Conservation (phyloP, 2,329 filamentous ascomycete genomes). For the Trichoderma sp. region DNA sequence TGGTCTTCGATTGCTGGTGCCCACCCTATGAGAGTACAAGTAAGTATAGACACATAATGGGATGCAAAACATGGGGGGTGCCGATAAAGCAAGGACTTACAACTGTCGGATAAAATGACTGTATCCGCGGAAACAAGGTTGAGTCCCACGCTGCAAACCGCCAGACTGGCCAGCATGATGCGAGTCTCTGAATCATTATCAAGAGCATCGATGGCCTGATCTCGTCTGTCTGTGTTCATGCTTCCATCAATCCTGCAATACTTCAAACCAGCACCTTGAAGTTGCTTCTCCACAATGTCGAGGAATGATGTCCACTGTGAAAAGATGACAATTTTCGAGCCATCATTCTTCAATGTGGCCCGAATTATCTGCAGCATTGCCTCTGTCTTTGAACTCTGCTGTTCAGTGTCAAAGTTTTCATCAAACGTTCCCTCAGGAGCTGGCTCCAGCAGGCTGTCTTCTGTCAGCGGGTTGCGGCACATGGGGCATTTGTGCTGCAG, state of each 20-base stretch:
- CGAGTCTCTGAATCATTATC: conserved; percentile 65
- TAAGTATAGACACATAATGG: neutral
- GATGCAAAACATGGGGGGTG: neutral
- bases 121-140: conserved; percentile 86
- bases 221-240: conserved; percentile 70
- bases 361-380: conserved; percentile 72
- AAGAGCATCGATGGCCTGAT: conserved; percentile 66
- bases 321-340: conserved; percentile 71
- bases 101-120: conserved; percentile 78
- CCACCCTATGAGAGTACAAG: conserved; percentile 58
- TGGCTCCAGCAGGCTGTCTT: conserved; percentile 62
- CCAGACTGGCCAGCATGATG: conserved; percentile 77
- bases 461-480: conserved; percentile 68
- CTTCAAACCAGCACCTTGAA: conserved; percentile 58
- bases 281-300: conserved; percentile 66
- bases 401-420: conserved; percentile 58
- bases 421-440: conserved; percentile 52
- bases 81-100: conserved; percentile 35
- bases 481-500: conserved; percentile 79
- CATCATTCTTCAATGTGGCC: conserved; percentile 62
- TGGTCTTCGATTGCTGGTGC: conserved; percentile 91
- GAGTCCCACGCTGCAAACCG: conserved; percentile 80
- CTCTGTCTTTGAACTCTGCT: conserved; percentile 79
- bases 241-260: conserved; percentile 77
- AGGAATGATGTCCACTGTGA: conserved; percentile 77